A percentile compares a stretch with the other conserved stretches of the same genome.
Evolutionary conservation across 2,329 filamentous ascomycete species (phyloP).

Genomic region (Myotisia sp.): DNA sequence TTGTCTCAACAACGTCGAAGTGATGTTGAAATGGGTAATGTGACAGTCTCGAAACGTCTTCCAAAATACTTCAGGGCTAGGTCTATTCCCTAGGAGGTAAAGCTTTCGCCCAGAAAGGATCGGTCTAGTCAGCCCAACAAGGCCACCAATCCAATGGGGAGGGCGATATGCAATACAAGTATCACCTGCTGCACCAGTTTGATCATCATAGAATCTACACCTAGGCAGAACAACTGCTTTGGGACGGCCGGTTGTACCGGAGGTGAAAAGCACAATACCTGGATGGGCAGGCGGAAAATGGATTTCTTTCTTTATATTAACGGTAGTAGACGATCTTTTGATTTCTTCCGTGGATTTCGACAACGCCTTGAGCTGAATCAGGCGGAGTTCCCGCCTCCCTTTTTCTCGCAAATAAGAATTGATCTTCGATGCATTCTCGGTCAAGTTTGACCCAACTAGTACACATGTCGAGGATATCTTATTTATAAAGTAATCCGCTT

Average conservation of each 20-base stretch:
- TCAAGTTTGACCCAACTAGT: slow-evolving; percentile 23
- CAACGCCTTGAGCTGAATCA: not conserved
- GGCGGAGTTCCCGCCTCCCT: too few species aligned
- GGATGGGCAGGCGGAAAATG: not conserved
- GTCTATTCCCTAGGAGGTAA: not conserved
- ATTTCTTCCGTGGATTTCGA: not conserved
- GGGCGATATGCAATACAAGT: slow-evolving; percentile 3
- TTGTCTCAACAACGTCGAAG: not conserved
- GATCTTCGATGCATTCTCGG: slow-evolving; percentile 19
- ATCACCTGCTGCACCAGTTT: not conserved
- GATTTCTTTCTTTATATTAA: not conserved
- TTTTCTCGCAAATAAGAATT: slow-evolving; percentile 19
- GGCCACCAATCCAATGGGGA: slow-evolving; percentile 7
- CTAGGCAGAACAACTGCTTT: slow-evolving; percentile 27
- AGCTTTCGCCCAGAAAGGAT: slow-evolving; percentile 5
- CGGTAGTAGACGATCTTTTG: too few species aligned
- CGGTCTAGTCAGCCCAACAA: not conserved
- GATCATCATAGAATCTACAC: not conserved
- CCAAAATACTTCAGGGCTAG: not conserved
- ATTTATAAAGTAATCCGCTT: slow-evolving; percentile 31
- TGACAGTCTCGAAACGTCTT: not conserved
- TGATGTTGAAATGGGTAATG: not conserved
- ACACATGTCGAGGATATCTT: slow-evolving; percentile 27
- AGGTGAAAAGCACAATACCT: slow-evolving; percentile 32
- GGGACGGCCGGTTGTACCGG: slow-evolving; percentile 32